These are phyloP conservation scores for Adansonia gregorii DNA, from an alignment of 441 rosid species.

Conservation along the genomic window DNA sequence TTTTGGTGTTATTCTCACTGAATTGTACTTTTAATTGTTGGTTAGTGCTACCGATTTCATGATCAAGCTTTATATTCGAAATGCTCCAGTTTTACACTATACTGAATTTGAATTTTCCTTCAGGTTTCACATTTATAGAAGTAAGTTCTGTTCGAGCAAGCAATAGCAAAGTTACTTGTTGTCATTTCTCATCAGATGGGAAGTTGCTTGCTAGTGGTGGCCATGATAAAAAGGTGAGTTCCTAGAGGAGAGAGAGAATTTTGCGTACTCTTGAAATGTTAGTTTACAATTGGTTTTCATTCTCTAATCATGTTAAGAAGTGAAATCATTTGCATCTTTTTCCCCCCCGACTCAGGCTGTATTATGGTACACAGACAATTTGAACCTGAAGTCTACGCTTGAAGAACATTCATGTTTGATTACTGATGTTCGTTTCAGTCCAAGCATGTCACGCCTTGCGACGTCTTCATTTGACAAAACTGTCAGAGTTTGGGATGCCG, in stretches of 20 bases:
- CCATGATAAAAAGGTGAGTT: conserved; percentile 80
- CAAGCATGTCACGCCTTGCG: conserved; percentile 85
- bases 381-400: conserved; percentile 70
- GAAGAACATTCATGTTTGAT: conserved; percentile 79
- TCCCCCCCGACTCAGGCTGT: conserved; percentile 62
- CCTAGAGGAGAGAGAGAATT: background rate
- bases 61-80: background rate
- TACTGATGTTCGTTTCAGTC: conserved; percentile 91
- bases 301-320: conserved; percentile 5
- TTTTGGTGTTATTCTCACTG: conserved; percentile 4
- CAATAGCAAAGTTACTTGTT: conserved; percentile 67
- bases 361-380: conserved; percentile 67
- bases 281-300: conserved; percentile 17
- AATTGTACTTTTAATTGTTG: conserved; percentile 5
- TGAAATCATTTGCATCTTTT: conserved; percentile 20
- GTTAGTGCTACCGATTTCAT: background rate
- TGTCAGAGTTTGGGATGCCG: conserved; percentile 95
- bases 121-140: conserved; percentile 83
- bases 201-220: conserved; percentile 91
- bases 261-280: conserved; percentile 1
- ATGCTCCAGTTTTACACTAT: background rate
- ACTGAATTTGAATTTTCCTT: conserved; percentile 22
- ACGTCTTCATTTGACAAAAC: conserved; percentile 94
- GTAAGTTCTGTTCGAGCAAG: conserved; percentile 69
- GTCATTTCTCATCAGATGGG: conserved; percentile 96